phyloP scores from a whole-genome alignment of 192 early-diverging fungal species.

The Coemansia aciculifera region DNA sequence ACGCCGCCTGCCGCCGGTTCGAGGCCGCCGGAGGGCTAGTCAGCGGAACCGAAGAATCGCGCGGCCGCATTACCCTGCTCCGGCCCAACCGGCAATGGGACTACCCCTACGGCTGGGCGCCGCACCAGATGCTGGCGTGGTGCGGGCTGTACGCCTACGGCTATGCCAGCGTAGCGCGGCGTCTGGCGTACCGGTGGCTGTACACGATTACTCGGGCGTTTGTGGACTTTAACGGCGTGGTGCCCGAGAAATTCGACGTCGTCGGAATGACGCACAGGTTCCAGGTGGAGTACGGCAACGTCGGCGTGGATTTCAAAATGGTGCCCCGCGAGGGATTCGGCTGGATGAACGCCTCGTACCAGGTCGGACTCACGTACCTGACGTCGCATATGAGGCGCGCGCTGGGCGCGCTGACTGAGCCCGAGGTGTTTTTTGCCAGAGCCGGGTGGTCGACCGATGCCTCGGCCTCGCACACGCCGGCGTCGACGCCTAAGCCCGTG shows the following conservation, averaged over 20 bases:
- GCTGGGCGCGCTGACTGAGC: constrained; percentile 71
- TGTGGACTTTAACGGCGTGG: constrained; percentile 95
- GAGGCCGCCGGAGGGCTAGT: constrained; percentile 92
- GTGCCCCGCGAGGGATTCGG: constrained; percentile 96
- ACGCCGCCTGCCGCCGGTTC: constrained; percentile 70
- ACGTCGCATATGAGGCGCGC: constrained; percentile 71
- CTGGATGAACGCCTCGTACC: constrained; percentile 96
- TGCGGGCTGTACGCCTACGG: constrained; percentile 84
- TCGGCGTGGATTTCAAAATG: constrained; percentile 90
- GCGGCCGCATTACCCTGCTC: constrained; percentile 76
- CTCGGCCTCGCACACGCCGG: constrained; percentile 46
- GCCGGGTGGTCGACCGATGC: constrained; percentile 44
- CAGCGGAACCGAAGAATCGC: constrained; percentile 86
- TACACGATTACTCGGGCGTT: constrained; percentile 93
- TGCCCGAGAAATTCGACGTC: constrained; percentile 97
- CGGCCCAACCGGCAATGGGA: constrained; percentile 97
- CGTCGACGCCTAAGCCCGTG: constrained; percentile 30
- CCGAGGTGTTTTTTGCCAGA: constrained; percentile 66
- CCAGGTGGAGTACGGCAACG: constrained; percentile 96
- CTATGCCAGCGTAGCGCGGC: constrained; percentile 65
- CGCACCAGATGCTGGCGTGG: constrained; percentile 99
- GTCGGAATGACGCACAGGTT: constrained; percentile 87
- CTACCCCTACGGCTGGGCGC: constrained; percentile 94
- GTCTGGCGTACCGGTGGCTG: constrained; percentile 93
- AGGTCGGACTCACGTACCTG: constrained; percentile 79